These are phyloP conservation scores for Raffaelea albimanens DNA, from an alignment of 2,329 filamentous ascomycete genomes.

Conservation along the genomic window DNA sequence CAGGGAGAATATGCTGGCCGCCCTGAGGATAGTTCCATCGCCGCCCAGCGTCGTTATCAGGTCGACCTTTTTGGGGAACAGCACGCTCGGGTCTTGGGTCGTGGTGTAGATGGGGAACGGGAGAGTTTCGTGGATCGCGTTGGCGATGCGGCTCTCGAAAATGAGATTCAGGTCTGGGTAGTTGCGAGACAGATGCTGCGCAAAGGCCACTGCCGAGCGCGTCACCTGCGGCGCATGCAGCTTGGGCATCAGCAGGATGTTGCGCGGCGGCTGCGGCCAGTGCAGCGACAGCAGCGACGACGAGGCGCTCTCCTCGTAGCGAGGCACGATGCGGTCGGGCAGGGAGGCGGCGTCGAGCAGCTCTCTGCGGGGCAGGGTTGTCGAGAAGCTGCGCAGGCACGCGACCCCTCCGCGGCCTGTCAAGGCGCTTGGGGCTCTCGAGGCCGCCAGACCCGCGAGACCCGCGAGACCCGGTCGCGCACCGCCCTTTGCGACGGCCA, in stretches of 20 bases:
- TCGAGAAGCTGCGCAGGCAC: slow-evolving; percentile 40
- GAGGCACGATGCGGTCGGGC: slow-evolving; percentile 48
- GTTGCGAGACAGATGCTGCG: slow-evolving; percentile 64
- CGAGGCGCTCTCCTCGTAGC: slow-evolving; percentile 49
- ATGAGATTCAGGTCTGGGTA: slow-evolving; percentile 77
- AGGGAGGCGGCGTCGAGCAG: slow-evolving; percentile 42
- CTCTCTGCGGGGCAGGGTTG: slow-evolving; percentile 31
- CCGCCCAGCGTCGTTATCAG: slow-evolving; percentile 84
- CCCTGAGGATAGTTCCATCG: slow-evolving; percentile 82
- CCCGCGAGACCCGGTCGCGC: too few relatives aligned
- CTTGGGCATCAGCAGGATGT: slow-evolving; percentile 50
- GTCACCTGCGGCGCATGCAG: slow-evolving; percentile 44
- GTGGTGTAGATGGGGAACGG: slow-evolving; percentile 65
- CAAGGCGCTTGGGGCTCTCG: too few relatives aligned
- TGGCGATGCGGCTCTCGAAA: slow-evolving; percentile 68
- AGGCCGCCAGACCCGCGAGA: too few relatives aligned
- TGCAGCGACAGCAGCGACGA: slow-evolving; percentile 46
- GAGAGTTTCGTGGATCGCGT: slow-evolving; percentile 59
- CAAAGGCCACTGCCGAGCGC: slow-evolving; percentile 43
- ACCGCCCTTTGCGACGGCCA: too few relatives aligned
- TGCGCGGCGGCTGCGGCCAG: slow-evolving; percentile 44
- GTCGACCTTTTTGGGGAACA: slow-evolving; percentile 73
- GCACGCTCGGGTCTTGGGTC: slow-evolving; percentile 29
- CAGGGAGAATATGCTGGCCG: slow-evolving; percentile 77
- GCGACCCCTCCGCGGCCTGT: too few relatives aligned